phyloP scores from a whole-genome alignment of 371 early-diverging fungal genomes.

The Mucor circinelloides region DNA sequence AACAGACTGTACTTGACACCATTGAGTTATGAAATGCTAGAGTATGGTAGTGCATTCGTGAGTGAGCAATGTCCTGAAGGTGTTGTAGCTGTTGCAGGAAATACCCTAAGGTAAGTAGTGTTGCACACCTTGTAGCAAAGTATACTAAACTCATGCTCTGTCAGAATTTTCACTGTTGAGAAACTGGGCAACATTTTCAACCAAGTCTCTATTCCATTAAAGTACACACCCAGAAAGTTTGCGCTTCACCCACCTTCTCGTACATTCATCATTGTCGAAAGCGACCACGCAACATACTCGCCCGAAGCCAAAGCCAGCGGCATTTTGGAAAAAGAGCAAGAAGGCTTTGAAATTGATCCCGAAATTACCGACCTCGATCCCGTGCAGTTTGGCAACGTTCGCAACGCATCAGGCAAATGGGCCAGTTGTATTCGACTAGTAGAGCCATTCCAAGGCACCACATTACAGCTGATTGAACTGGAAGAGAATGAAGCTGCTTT shows the following conservation, averaged over 20 bases:
- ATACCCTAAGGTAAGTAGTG: slow-evolving; percentile 60
- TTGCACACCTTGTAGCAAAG: not conserved
- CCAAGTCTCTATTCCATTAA: slow-evolving; percentile 81
- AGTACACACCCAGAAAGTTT: slow-evolving; percentile 89
- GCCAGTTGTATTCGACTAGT: slow-evolving; percentile 87
- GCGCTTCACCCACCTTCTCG: slow-evolving; percentile 71
- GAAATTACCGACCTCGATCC: slow-evolving; percentile 50
- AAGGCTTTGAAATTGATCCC: slow-evolving; percentile 56
- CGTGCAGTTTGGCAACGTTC: slow-evolving; percentile 73
- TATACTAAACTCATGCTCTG: not conserved
- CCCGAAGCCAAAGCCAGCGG: slow-evolving; percentile 62
- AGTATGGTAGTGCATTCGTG: slow-evolving; percentile 84
- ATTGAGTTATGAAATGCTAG: slow-evolving; percentile 76
- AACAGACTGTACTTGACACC: slow-evolving; percentile 60
- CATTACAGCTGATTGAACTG: slow-evolving; percentile 71
- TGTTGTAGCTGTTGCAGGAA: slow-evolving; percentile 87
- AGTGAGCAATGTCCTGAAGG: slow-evolving; percentile 91
- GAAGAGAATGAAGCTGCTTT: slow-evolving; percentile 91
- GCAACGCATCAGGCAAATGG: slow-evolving; percentile 79
- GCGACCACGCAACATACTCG: slow-evolving; percentile 81
- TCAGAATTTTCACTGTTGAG: slow-evolving; percentile 85
- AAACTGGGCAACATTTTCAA: slow-evolving; percentile 84
- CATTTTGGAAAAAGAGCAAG: slow-evolving; percentile 57
- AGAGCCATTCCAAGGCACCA: slow-evolving; percentile 82
- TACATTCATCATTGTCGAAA: slow-evolving; percentile 87